phyloP scores from a whole-genome alignment of 805 yeast species.

The Kluyveromyces wickerhamii region DNA sequence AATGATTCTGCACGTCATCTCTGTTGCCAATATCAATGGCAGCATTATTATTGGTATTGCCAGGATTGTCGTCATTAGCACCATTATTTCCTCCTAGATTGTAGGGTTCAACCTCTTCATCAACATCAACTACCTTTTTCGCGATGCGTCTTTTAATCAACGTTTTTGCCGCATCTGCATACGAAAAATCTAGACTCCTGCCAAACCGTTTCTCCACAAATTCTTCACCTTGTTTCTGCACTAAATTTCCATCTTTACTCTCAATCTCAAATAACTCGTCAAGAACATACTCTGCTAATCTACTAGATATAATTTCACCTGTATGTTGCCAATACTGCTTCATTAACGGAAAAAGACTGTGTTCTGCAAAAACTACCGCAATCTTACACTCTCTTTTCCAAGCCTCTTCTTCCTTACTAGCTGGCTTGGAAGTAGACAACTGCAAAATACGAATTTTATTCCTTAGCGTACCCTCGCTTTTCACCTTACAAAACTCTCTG shows the following conservation, averaged over 20 bases:
- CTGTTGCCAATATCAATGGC: conserved; percentile 9
- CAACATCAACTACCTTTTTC: conserved; percentile 45
- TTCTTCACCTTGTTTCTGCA: conserved; percentile 40
- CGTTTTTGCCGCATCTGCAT: conserved; percentile 65
- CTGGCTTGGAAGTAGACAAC: conserved; percentile 62
- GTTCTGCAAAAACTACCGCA: conserved; percentile 72
- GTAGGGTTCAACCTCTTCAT: conserved; percentile 15
- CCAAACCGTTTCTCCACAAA: conserved; percentile 89
- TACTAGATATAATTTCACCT: conserved; percentile 92
- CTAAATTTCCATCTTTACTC: conserved; percentile 17
- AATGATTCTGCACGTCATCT: conserved; percentile 7
- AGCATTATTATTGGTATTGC: conserved; percentile 7
- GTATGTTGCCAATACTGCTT: conserved; percentile 95
- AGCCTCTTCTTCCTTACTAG: conserved; percentile 48
- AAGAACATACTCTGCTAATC: conserved; percentile 78
- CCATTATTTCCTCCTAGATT: conserved; percentile 8
- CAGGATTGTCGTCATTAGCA: conserved; percentile 3
- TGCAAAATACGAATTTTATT: conserved; percentile 55
- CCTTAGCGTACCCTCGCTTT: conserved; percentile 17
- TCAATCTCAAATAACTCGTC: conserved; percentile 44
- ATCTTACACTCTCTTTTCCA: conserved; percentile 59
- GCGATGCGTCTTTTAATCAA: conserved; percentile 72
- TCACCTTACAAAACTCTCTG: conserved; percentile 60
- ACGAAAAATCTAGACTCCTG: conserved; percentile 71
- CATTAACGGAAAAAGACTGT: conserved; percentile 49